Evolutionary conservation across 1,284 basidiomycete species (phyloP), one percentile per base, ranked within the genome.

Genomic region (Melampsora medusae): DNA sequence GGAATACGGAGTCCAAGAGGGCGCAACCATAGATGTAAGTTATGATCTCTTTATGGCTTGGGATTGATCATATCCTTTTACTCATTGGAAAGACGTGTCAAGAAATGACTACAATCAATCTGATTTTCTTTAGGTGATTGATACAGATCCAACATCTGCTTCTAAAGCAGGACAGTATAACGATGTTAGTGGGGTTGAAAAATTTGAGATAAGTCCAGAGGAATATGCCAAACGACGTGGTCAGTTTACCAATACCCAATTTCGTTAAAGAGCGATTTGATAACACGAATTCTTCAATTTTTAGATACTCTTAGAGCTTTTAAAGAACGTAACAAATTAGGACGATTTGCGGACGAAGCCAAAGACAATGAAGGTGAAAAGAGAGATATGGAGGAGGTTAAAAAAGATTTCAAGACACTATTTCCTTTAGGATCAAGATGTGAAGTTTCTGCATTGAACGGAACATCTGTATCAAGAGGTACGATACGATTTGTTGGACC

Each of bases 231-330:
- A 89, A 81, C 84, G 93, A 79, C 85, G 86, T 83, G 93, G 93
- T 93, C 25, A 28, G 53, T 59, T 22, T 2, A 22, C 78, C 12
- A 83, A 80, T 38, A 22, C 9, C 22, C 49, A 33, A 5, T 5
- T 50, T 19, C 10, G 22, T 1, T 16, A 4, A 56, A 25, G 22
- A 31, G 7, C 22, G 14, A 59, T 59, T 17, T 59, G 53, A 59
- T 59, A 31, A 59, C 2, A 25, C 16, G 28, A 59, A 59, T 22
- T 59, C 17, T 59, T 56, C 4, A 17, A n/a, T 56, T 56, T 56
- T 56, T 59, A 93, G 96, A 97, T 82, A 92, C 92, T 16, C 92
- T 98, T 14, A 87, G 93, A 19, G 90, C 92, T 0, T 97, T 92
- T 85, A 94, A 98, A 81, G 90, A 94, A 83, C 86, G 87, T 1